These are phyloP conservation scores for Neurospora sp. DNA, from an alignment of 495 filamentous ascomycete species.

Conservation along the genomic window DNA sequence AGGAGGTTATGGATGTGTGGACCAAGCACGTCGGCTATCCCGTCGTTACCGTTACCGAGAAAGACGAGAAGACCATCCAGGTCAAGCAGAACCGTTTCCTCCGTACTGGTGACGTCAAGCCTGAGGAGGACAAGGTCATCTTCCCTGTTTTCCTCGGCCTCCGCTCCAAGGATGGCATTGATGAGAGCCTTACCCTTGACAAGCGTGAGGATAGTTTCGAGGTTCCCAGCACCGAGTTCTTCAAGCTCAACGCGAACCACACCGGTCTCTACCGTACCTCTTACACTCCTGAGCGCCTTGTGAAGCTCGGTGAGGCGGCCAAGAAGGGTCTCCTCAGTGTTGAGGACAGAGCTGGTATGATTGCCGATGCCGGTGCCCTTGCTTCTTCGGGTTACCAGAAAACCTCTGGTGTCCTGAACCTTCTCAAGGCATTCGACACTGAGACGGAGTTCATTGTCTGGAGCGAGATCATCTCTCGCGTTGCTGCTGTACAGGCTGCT, in stretches of 20 bases:
- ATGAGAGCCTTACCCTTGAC: conserved; percentile 53
- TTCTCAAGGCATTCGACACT: conserved; percentile 72
- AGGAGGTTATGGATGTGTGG: conserved; percentile 69
- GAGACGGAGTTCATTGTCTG: conserved; percentile 91
- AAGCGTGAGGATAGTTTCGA: conserved; percentile 68
- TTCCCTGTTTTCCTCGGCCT: conserved; percentile 66
- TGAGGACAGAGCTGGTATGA: conserved; percentile 90
- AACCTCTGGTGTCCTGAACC: conserved; percentile 77
- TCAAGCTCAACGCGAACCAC: conserved; percentile 72
- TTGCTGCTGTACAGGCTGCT: conserved; percentile 63
- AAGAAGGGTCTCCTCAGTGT: conserved; percentile 78
- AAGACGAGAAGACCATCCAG: conserved; percentile 46
- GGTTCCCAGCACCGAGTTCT: conserved; percentile 55
- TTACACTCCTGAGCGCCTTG: conserved; percentile 56
- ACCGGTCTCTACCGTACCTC: conserved; percentile 64
- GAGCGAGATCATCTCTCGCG: conserved; percentile 75
- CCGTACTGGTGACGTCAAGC: conserved; percentile 66
- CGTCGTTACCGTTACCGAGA: conserved; percentile 59
- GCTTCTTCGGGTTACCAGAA: conserved; percentile 86
- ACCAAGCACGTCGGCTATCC: conserved; percentile 71
- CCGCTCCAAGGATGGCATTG: conserved; percentile 54
- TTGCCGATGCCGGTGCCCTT: conserved; percentile 88
- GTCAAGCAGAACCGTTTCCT: conserved; percentile 71
- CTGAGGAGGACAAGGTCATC: conserved; percentile 70
- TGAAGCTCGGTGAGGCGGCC: conserved; percentile 72